A percentile compares a stretch with the other conserved stretches of the same genome.
Evolutionary conservation across 1,284 basidiomycete genomes (phyloP).

Genomic region (Austroboletus niveus): DNA sequence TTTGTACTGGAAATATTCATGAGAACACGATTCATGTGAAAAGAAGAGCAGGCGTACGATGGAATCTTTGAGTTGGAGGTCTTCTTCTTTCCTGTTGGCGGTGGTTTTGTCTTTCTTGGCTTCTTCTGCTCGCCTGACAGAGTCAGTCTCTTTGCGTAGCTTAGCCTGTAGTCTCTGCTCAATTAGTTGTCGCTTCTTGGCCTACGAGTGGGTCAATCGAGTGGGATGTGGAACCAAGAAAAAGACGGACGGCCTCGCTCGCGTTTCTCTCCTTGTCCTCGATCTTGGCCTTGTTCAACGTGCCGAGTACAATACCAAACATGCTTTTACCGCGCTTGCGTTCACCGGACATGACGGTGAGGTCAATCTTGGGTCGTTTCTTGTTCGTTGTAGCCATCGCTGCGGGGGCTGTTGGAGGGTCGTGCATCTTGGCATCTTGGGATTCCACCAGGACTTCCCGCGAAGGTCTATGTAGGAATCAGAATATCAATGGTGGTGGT

Average conservation of each 20-base stretch:
- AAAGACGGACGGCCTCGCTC: slow-evolving; percentile 65
- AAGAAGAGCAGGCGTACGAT: slow-evolving; percentile 49
- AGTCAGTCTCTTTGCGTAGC: slow-evolving; percentile 76
- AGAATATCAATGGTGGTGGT: not conserved
- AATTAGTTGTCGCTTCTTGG: slow-evolving; percentile 75
- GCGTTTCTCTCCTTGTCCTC: slow-evolving; percentile 77
- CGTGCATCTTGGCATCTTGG: slow-evolving; percentile 36
- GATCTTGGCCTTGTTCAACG: slow-evolving; percentile 77
- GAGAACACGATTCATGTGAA: not conserved
- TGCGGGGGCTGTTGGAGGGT: slow-evolving; percentile 34
- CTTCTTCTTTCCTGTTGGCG: slow-evolving; percentile 76
- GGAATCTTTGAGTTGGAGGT: slow-evolving; percentile 73
- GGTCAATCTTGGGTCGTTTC: slow-evolving; percentile 70
- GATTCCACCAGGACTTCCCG: slow-evolving; percentile 34
- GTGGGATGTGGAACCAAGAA: not conserved
- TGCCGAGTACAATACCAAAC: slow-evolving; percentile 77
- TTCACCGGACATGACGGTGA: slow-evolving; percentile 52
- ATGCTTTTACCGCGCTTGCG: slow-evolving; percentile 80
- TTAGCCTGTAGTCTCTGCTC: slow-evolving; percentile 79
- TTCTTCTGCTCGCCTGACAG: slow-evolving; percentile 77
- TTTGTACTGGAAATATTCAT: slow-evolving; percentile 51
- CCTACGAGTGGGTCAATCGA: slow-evolving; percentile 40
- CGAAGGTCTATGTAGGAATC: slow-evolving; percentile 25
- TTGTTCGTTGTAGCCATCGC: slow-evolving; percentile 37
- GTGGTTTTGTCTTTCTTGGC: slow-evolving; percentile 74